These are phyloP conservation scores for Erodium texanum DNA, from an alignment of 441 rosid species.

Conservation along the genomic window DNA sequence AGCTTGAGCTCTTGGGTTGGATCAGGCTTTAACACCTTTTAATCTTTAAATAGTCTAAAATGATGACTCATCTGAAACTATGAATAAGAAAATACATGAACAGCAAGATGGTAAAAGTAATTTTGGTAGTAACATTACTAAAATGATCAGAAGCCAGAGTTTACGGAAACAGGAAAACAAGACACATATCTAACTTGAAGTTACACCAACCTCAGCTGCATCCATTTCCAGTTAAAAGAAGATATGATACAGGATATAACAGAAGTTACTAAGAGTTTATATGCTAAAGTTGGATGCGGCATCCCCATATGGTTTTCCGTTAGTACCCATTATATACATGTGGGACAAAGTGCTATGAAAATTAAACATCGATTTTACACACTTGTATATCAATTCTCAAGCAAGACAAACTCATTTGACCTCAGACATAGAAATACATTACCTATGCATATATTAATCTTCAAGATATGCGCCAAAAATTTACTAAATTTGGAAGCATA, in stretches of 20 bases:
- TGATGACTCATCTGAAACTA: not conserved
- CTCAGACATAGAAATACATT: not conserved
- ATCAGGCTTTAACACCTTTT: not conserved
- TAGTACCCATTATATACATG: not conserved
- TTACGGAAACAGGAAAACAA: not conserved
- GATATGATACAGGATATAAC: not conserved
- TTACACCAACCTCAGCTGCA: not conserved
- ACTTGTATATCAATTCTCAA: not conserved
- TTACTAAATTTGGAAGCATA: conserved; percentile 16
- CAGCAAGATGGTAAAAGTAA: not conserved
- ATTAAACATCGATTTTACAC: not conserved
- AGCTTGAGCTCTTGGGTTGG: too few relatives aligned
- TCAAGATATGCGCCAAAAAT: not conserved
- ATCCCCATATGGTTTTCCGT: not conserved
- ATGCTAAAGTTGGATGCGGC: not conserved
- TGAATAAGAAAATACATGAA: not conserved
- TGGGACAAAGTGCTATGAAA: not conserved
- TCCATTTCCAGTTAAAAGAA: not conserved
- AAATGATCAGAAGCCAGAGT: not conserved
- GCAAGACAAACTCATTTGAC: not conserved
- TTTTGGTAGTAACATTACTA: not conserved
- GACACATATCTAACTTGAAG: not conserved
- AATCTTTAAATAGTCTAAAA: not conserved
- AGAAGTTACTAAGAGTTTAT: not conserved
- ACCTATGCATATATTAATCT: not conserved